phyloP scores from a whole-genome alignment of 179 eudicot genomes.

The Amaranthus tricolor region DNA sequence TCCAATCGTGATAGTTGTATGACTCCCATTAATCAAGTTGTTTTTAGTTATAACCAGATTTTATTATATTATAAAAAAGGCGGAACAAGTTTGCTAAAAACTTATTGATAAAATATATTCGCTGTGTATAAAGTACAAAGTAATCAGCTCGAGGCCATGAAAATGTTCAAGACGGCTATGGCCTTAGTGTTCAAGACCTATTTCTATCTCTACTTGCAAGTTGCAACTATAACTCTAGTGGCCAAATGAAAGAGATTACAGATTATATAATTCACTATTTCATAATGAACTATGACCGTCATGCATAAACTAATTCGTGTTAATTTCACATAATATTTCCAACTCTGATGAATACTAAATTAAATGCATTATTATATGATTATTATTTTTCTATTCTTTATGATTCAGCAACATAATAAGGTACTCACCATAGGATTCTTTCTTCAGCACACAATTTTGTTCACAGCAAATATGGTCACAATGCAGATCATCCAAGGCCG shows the following conservation, averaged over 20 bases:
- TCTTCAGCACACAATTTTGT: slow-evolving; percentile 50
- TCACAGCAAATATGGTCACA: slow-evolving; percentile 28
- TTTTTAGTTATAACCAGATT: too few relatives aligned
- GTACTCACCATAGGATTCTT: slow-evolving; percentile 87
- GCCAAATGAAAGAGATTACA: background rate
- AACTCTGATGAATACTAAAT: too few relatives aligned
- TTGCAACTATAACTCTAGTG: background rate
- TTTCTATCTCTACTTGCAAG: background rate
- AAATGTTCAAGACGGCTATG: too few relatives aligned
- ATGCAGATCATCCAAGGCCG: slow-evolving; percentile 23
- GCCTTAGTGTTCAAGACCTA: too few relatives aligned
- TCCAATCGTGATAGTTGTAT: too few relatives aligned
- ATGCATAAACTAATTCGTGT: background rate
- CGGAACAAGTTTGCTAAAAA: too few relatives aligned
- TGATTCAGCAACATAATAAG: background rate
- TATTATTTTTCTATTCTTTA: background rate
- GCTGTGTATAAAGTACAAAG: too few relatives aligned
- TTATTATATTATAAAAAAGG: too few relatives aligned
- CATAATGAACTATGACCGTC: background rate
- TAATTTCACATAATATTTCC: background rate
- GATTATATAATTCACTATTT: background rate
- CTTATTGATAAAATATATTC: too few relatives aligned
- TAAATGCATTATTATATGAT: background rate
- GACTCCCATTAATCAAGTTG: too few relatives aligned
- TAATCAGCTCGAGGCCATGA: too few relatives aligned